A percentile compares a stretch with the other conserved stretches of the same genome.
phyloP scores from a whole-genome alignment of 2,329 filamentous ascomycete species.

The Mariannaea sp. region DNA sequence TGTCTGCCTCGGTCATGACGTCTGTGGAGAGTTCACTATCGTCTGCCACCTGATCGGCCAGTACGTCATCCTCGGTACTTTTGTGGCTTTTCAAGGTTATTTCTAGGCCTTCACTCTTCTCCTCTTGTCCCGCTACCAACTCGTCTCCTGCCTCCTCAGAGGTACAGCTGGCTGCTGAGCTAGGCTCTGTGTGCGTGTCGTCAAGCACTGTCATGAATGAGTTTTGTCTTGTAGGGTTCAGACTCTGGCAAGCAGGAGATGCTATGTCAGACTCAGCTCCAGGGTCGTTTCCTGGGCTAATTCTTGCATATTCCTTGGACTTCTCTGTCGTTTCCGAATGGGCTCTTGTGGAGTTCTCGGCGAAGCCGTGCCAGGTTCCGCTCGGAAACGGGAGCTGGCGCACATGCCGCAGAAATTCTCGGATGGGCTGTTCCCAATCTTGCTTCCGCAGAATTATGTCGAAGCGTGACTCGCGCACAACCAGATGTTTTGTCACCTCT shows the following conservation, averaged over 20 bases:
- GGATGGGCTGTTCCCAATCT: conserved; percentile 21
- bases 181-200: not conserved
- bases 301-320: not conserved
- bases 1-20: not conserved
- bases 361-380: too few species aligned
- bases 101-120: not conserved
- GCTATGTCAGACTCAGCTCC: not conserved
- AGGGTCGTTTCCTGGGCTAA: not conserved
- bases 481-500: conserved; percentile 12
- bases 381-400: not conserved
- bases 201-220: not conserved
- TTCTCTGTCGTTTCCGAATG: not conserved
- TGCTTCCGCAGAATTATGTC: conserved; percentile 21
- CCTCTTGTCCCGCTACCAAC: not conserved
- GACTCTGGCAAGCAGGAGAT: not conserved
- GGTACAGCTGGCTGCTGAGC: not conserved
- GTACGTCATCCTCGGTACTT: not conserved
- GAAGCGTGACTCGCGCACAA: conserved; percentile 14
- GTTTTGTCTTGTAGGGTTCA: not conserved
- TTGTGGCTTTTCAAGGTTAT: not conserved
- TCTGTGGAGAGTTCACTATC: not conserved
- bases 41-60: not conserved
- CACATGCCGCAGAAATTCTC: not conserved
- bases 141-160: not conserved
- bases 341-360: not conserved